A percentile compares a stretch with the other conserved stretches of the same genome.
phyloP scores from a whole-genome alignment of 257 asterid species.

The Petrea volubilis region DNA sequence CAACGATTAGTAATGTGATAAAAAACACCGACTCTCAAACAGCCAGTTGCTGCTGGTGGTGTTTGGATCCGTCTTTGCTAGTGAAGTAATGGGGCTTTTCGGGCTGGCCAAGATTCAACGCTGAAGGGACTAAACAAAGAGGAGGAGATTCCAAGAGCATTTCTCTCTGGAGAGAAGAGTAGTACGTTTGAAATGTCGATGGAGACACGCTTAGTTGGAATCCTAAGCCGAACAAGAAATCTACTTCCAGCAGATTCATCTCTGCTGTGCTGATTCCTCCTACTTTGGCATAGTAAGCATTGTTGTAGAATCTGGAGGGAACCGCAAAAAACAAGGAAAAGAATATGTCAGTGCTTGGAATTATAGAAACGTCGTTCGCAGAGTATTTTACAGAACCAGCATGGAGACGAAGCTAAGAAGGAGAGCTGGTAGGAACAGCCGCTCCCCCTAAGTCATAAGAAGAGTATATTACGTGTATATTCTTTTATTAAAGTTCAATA shows the following conservation, averaged over 20 bases:
- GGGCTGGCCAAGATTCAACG: constrained; percentile 7
- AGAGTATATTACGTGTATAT: too few species aligned
- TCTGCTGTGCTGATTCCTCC: constrained; percentile 69
- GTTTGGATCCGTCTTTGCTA: constrained; percentile 47
- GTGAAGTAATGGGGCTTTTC: constrained; percentile 27
- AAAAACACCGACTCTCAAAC: constrained; percentile 16
- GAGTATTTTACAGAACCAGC: too few species aligned
- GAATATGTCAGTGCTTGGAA: too few species aligned
- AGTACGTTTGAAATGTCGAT: constrained; percentile 48
- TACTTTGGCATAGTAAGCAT: constrained; percentile 64
- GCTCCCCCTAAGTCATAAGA: too few species aligned
- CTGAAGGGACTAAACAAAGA: constrained; percentile 19
- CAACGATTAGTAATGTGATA: too few species aligned
- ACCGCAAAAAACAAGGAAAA: not conserved
- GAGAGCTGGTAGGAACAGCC: too few species aligned
- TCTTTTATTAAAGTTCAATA: too few species aligned
- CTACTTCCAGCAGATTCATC: constrained; percentile 71
- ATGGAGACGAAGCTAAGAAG: too few species aligned
- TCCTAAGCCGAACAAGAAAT: constrained; percentile 65
- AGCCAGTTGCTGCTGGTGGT: constrained; percentile 48
- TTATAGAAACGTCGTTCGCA: too few species aligned
- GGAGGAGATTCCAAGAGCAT: constrained; percentile 44
- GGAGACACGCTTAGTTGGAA: constrained; percentile 61
- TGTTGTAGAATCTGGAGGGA: constrained; percentile 59
- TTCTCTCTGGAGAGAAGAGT: constrained; percentile 40